Evolutionary conservation across 2,329 filamentous ascomycete species (phyloP).

Genomic region (Aspergillus pseudotamarii): DNA sequence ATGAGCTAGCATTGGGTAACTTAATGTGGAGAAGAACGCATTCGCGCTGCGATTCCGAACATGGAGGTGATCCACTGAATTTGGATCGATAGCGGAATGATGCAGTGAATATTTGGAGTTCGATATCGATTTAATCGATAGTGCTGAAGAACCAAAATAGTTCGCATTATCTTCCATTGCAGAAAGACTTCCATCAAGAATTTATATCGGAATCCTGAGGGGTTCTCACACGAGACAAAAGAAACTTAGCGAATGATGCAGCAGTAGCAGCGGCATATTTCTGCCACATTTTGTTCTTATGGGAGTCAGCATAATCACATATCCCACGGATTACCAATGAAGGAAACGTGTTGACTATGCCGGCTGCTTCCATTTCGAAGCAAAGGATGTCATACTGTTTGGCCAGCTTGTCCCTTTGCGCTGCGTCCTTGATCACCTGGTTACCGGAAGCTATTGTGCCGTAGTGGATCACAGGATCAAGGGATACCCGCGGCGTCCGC

Average conservation of each 20-base stretch:
- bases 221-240: not conserved
- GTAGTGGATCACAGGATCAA: not conserved
- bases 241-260: not conserved
- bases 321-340: not conserved
- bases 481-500: not conserved
- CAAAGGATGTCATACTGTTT: not conserved
- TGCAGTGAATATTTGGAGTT: not conserved
- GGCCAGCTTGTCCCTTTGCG: not conserved
- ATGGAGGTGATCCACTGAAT: slow-evolving; percentile 6
- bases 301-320: not conserved
- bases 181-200: not conserved
- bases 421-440: not conserved
- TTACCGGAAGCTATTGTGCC: not conserved
- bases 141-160: not conserved
- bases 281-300: not conserved
- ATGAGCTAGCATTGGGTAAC: not conserved
- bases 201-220: not conserved
- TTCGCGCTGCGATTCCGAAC: slow-evolving; percentile 17
- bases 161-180: too few species aligned
- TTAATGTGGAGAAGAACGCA: slow-evolving; percentile 14
- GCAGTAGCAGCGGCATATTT: not conserved
- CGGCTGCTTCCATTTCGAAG: not conserved
- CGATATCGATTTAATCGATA: too few species aligned
- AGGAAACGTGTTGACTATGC: not conserved
- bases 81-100: not conserved